Evolutionary conservation across 2,329 filamentous ascomycete species (phyloP).

Genomic region (Aureobasidium pullulans): DNA sequence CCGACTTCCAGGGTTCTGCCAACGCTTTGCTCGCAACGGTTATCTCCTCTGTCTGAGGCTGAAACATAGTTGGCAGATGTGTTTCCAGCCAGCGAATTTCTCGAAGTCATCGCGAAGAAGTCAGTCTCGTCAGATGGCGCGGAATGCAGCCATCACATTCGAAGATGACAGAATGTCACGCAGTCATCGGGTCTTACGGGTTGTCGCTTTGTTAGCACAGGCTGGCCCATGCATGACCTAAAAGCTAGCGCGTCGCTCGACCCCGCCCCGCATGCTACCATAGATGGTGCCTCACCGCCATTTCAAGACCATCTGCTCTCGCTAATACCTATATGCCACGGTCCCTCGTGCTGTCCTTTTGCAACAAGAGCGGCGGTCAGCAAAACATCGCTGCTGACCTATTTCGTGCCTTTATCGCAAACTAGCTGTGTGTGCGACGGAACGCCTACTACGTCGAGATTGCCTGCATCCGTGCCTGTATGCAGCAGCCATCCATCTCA

Average conservation of each 20-base stretch:
- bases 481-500: background rate
- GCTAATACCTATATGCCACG: conserved; percentile 11
- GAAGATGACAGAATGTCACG: conserved; percentile 3
- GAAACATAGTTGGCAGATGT: background rate
- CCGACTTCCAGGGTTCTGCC: background rate
- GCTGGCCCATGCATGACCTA: conserved; percentile 8
- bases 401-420: background rate
- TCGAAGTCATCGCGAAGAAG: background rate
- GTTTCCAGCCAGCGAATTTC: background rate
- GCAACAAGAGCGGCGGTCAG: conserved; percentile 10
- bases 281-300: conserved; percentile 18
- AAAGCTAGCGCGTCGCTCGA: background rate
- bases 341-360: conserved; percentile 3
- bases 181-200: background rate
- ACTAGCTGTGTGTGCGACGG: conserved; percentile 5
- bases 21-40: conserved; percentile 8
- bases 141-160: background rate
- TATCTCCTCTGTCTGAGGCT: conserved; percentile 12
- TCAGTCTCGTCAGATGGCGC: background rate
- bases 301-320: background rate
- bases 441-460: background rate
- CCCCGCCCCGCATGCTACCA: conserved; percentile 16
- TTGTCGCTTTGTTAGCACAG: background rate
- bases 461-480: conserved; percentile 6
- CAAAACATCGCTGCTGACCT: conserved; percentile 8